Evolutionary conservation across 2,329 filamentous ascomycete genomes (phyloP), one percentile per base, ranked within the genome.

Genomic region (Pseudocercospora crystallina): DNA sequence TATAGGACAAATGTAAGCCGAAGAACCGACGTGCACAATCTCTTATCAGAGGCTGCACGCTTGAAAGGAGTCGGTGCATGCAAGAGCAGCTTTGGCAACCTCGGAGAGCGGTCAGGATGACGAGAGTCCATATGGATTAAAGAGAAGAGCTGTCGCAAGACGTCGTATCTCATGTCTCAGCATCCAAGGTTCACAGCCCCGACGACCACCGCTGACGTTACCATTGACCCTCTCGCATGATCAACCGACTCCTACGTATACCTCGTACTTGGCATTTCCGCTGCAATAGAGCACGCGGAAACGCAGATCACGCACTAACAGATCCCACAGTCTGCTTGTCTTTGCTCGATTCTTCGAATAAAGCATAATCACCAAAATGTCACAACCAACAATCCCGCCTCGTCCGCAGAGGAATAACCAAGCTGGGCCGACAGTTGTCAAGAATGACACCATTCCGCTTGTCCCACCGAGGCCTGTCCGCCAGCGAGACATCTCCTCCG

Each of bases 401-500:
- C 81, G 84, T 56, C 84, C 84, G 46, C 69, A 76, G 59, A 79
- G 82, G 64, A 74, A 73, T 41, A 15, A 34, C 8, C 72, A 76
- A 36, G 73, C 78, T 54, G 65, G 71, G 36, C 62, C 70, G 49
- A 61, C 72, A 50, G 61, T 72, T 51, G 64, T 66, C 39, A 73
- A 77, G 34, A 70, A 74, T 56, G 80, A 83, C 37, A 72, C 82
- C 36, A 26, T 7, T 26, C 90, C 91, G 54, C 82, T 81, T 65
- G 80, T 96, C 42, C 91, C 91, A 57, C 87, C 90, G 55, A 87
- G 91, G 56, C 91, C 91, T 45, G 76, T 77, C 61, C 85, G 85
- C 67, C 79, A 75, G 85, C 90, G 59, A 87, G 90, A 70, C 89
- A 89, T 29, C 56, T 95, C 90, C 48, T 89, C 89, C 37, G 81